These are phyloP conservation scores for Vicia villosa DNA, from an alignment of 306 rosid species.

Conservation along the genomic window DNA sequence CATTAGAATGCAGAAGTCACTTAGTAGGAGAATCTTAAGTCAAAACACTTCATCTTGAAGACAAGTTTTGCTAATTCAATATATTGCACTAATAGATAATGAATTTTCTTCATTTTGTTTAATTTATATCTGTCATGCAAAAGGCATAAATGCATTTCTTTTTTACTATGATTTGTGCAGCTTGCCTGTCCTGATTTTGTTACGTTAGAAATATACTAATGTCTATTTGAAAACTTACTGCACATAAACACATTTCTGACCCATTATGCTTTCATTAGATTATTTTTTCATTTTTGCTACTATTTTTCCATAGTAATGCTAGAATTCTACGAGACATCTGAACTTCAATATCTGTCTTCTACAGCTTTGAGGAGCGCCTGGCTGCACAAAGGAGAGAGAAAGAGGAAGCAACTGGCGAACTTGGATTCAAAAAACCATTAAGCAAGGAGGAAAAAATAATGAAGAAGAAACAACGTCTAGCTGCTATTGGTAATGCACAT, in stretches of 20 bases:
- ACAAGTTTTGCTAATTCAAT: conserved; percentile 12
- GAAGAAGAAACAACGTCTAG: conserved; percentile 93
- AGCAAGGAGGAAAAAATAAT: conserved; percentile 84
- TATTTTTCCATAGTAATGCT: neutral
- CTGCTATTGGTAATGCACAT: conserved; percentile 87
- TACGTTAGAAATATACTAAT: conserved; percentile 7
- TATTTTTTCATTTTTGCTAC: neutral
- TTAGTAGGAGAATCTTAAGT: conserved; percentile 12
- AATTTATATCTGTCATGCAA: conserved; percentile 22
- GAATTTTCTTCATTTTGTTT: conserved; percentile 18
- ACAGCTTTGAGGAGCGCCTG: conserved; percentile 95
- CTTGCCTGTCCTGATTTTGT: conserved; percentile 9
- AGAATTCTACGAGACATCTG: conserved; percentile 24
- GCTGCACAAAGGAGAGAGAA: conserved; percentile 89
- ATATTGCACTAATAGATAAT: conserved; percentile 11
- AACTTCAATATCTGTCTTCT: conserved; percentile 31
- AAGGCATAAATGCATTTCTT: conserved; percentile 13
- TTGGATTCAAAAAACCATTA: conserved; percentile 88
- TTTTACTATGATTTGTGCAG: conserved; percentile 26
- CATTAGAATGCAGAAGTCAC: conserved; percentile 14
- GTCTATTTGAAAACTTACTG: neutral
- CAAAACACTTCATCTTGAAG: conserved; percentile 22
- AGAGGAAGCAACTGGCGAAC: conserved; percentile 70
- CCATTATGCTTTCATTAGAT: neutral
- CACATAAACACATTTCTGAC: neutral